phyloP scores from a whole-genome alignment of 495 filamentous ascomycete genomes.

The Penicillium canariense region DNA sequence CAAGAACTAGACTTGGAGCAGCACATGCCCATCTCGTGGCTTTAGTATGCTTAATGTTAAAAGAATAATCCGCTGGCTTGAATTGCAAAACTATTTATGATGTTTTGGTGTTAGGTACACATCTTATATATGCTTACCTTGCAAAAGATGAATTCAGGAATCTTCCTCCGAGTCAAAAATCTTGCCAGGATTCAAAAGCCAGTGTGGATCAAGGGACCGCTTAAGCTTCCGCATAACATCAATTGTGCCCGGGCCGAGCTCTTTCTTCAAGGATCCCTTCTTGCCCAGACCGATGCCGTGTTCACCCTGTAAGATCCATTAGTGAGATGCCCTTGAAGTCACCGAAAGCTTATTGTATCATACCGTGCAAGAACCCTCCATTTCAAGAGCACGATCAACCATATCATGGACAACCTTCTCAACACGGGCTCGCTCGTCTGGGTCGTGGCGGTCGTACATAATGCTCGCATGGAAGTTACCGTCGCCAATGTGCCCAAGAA shows the following conservation, averaged over 20 bases:
- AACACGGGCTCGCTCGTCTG: slow-evolving; percentile 66
- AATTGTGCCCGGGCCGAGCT: slow-evolving; percentile 79
- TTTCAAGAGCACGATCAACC: slow-evolving; percentile 82
- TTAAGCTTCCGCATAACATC: slow-evolving; percentile 86
- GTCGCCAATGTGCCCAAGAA: slow-evolving; percentile 82
- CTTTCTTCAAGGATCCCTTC: slow-evolving; percentile 73
- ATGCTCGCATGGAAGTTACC: slow-evolving; percentile 93
- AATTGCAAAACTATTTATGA: neutral
- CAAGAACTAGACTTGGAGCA: slow-evolving; percentile 8
- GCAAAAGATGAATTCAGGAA: neutral
- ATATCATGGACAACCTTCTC: slow-evolving; percentile 81
- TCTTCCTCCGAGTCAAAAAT: slow-evolving; percentile 61
- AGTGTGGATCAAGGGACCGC: slow-evolving; percentile 76
- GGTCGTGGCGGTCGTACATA: slow-evolving; percentile 70
- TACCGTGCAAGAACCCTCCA: slow-evolving; percentile 90
- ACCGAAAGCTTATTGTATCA: slow-evolving; percentile 1
- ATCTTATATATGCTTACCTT: neutral
- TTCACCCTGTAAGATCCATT: slow-evolving; percentile 57
- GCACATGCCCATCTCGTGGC: neutral
- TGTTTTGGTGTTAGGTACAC: neutral
- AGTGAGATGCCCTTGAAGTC: neutral
- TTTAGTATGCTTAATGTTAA: neutral
- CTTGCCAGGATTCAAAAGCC: slow-evolving; percentile 92
- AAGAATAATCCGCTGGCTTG: too few relatives aligned
- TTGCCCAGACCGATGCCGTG: slow-evolving; percentile 89